A percentile compares a stretch with the other conserved stretches of the same genome.
These are phyloP conservation scores for Sugiyamaella chiloensis DNA, from an alignment of 805 yeast species.

Conservation along the genomic window DNA sequence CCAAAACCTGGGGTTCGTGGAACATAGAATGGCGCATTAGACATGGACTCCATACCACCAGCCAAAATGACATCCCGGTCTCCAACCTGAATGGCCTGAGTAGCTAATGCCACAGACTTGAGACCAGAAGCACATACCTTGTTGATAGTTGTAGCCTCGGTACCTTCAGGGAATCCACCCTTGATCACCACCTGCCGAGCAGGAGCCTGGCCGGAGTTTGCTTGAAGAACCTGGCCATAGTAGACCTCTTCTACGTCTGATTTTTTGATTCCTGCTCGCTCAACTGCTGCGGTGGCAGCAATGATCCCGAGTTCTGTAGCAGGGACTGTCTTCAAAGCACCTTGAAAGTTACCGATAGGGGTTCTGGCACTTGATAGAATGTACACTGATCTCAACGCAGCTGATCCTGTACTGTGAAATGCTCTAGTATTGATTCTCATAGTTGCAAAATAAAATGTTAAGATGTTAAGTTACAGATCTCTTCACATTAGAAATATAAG, in stretches of 20 bases:
- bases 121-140: conserved; percentile 96
- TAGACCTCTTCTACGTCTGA: conserved; percentile 79
- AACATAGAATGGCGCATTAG: conserved; percentile 86
- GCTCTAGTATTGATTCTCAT: conserved; percentile 11
- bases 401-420: conserved; percentile 12
- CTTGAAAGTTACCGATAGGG: conserved; percentile 92
- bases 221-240: conserved; percentile 89
- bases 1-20: conserved; percentile 64
- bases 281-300: conserved; percentile 83
- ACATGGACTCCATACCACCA: conserved; percentile 97
- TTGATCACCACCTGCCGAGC: conserved; percentile 93
- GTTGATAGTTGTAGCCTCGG: conserved; percentile 86
- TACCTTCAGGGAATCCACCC: conserved; percentile 76
- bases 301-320: conserved; percentile 82
- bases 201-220: conserved; percentile 92
- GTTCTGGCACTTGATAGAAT: conserved; percentile 89
- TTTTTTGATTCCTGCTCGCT: conserved; percentile 72
- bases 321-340: conserved; percentile 63
- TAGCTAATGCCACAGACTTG: conserved; percentile 83
- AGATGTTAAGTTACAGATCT: no score
- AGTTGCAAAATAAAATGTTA: neutral
- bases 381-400: conserved; percentile 50
- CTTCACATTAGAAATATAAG: no score
- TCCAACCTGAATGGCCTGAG: conserved; percentile 81
- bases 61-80: conserved; percentile 83